Evolutionary conservation across 306 rosid genomes (phyloP), one percentile per base, ranked within the genome.

Genomic region (Herpetospermum pedunculosum): DNA sequence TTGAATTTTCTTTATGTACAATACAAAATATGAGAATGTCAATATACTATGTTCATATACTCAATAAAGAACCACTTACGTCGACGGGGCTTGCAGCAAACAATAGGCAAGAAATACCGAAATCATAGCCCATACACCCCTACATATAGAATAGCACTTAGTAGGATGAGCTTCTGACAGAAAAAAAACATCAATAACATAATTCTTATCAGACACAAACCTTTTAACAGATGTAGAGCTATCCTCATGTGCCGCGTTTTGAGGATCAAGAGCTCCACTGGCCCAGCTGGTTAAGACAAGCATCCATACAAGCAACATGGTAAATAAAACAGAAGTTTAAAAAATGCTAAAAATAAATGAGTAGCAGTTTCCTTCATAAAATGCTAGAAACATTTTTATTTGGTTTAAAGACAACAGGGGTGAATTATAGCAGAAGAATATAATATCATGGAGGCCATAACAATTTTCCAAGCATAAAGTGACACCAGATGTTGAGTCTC

Each of bases 41-140:
- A 46, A 29, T 68, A 43, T 16, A 16, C 26, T 28, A 69, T 15
- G 74, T 28, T 15, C 13, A 16, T 26, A 28, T 29, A 35, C 41
- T 70, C 54, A 63, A 68, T 15, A 65, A 63, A 62, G 18, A 34
- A 59, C 67, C 55, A 90, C 99, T 88, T 82, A 95, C 99, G 97
- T 87, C 23, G 97, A 91, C 26, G 99, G 97, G 77, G 97, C 99
- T 87, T 95, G 99, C 78, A 95, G 90, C 85, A 95, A 85, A 86
- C 96, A 95, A 83, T 95, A 95, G 75, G 96, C 92, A 82, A 95
- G 99, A 84, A 95, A 95, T 80, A 95, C 96, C 47, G 97, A 86
- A 82, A 91, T 89, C 99, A 95, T 95, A 57, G 97, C 96, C 96
- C 96, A 95, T 68, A 91, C 80, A 55, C 99, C 99, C 92, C 99